phyloP scores from a whole-genome alignment of 805 yeast species.

The Teunomyces barrocoloradensis region DNA sequence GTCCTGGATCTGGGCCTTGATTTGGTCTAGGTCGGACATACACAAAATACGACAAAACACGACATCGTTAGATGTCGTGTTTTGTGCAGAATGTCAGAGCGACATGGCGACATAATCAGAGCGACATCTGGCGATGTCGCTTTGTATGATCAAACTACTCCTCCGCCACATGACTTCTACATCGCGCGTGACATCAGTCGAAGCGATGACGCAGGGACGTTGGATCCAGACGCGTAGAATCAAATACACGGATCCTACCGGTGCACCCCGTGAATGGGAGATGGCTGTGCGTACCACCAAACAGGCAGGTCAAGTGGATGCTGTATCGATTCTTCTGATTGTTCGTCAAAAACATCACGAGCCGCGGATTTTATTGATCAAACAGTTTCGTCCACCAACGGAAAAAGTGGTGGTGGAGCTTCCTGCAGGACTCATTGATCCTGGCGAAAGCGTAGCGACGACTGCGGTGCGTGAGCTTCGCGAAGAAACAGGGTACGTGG shows the following conservation, averaged over 20 bases:
- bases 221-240: slow-evolving; percentile 59
- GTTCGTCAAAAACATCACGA: slow-evolving; percentile 47
- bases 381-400: slow-evolving; percentile 92
- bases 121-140: too few species aligned
- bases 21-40: slow-evolving; percentile 35
- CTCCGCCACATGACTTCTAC: slow-evolving; percentile 14
- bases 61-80: not conserved
- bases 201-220: slow-evolving; percentile 37
- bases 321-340: slow-evolving; percentile 85
- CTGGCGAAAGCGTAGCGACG: slow-evolving; percentile 67
- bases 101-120: too few species aligned
- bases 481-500: slow-evolving; percentile 93
- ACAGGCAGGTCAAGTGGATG: slow-evolving; percentile 63
- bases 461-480: slow-evolving; percentile 86
- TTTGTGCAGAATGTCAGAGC: too few species aligned
- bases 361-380: slow-evolving; percentile 57
- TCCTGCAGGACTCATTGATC: slow-evolving; percentile 94
- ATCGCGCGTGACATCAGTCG: slow-evolving; percentile 32
- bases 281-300: slow-evolving; percentile 75
- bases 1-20: slow-evolving; percentile 64
- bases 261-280: slow-evolving; percentile 78
- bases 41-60: too few species aligned
- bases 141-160: not conserved
- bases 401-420: slow-evolving; percentile 85
- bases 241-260: slow-evolving; percentile 70